Base-by-base conservation (phyloP, 495 filamentous ascomycete genomes). In the Penicillium steckii region DNA sequence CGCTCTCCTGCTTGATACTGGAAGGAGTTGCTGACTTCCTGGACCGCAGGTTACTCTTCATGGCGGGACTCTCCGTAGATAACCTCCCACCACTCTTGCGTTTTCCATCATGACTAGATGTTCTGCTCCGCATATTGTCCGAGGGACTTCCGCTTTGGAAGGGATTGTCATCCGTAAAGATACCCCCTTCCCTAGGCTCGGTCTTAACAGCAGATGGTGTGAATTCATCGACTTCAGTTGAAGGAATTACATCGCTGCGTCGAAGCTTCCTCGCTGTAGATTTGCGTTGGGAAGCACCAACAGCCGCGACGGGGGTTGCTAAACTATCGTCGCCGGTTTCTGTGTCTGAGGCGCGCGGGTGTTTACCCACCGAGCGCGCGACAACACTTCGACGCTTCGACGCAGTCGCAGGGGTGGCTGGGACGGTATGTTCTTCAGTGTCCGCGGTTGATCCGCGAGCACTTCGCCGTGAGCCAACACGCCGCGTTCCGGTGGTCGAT, bases 121-220 rank as follows among this genome's bases (percentile, higher is more conserved):
- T 59, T 50, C 69, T 52, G 21, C 53, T 66, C 24, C 55, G 55
- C 24, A 57, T 65, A 17, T 64, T 66, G 41, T 64, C 68, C 1
- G 83, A 81, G 6, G 85, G 82, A 54, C 81, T 82, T 12, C 90
- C 91, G 61, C 89, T 94, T 65, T 98, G 94, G 60, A 98, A 98
- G 1, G 94, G 93, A 61, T 98, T 98, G 42, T 97, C 91, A 60
- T 81, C 75, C 26, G 85, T 87, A 69, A 97, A 96, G 52, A 88
- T 80, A 60, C 77, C 82, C 18, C 80, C 79, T 10, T 71, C 67
- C 18, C 51, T 64, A 12, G 63, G 57, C 50, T 75, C 63, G 25
- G 55, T 64, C 64, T 71, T 80, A 37, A 72, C 51, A 15, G 32
- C 32, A 26, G 59, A 56, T 17, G 64, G 59, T 37, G 71, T 60